Evolutionary conservation across 2,329 filamentous ascomycete species (phyloP), one percentile per base, ranked within the genome.

Genomic region (Colletotrichum australisinense): DNA sequence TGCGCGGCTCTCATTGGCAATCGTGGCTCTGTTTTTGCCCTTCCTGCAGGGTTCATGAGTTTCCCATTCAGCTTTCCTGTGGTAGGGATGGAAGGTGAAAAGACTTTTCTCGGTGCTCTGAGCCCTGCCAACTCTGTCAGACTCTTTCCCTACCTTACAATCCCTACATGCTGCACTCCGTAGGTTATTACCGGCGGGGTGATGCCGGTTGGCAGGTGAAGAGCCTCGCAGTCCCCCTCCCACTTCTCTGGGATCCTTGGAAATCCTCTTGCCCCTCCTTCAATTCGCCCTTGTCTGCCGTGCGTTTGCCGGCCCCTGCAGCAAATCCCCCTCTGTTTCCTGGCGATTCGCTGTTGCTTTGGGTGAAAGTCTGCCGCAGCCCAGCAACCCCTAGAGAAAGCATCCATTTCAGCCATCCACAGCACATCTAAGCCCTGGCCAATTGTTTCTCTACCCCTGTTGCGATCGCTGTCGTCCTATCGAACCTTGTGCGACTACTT

Each of bases 141-240:
- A 14, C 7, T 14, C 56, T 11, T 19, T 28, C 42, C 19, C 42
- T 19, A 49, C 55, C 64, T 35, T 62, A 35, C 42, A 42, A 42
- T 46, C 64, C 32, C 32, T 12, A 35, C 32, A 35, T 35, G 9
- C 32, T 35, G 32, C 32, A 12, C 32, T 35, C 32, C 16, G 14
- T 19, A 42, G 38, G 14, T 42, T 42, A 12, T 42, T 42, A 16
- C 28, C 19, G 69, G 66, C 53, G 66, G 69, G 70, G 66, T 64
- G 70, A 60, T 73, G 66, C 59, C 69, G 59, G 66, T 73, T 69
- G 67, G 66, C 67, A 42, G 66, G 59, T 69, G 70, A 60, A 64
- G 59, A 69, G 59, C 38, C 58, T 73, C 42, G 16, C 32, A 64
- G 16, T 63, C 38, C 42, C 70, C 67, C 70, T 64, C 59, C 53